These are phyloP conservation scores for Lentinula detonsa DNA, from an alignment of 768 basidiomycete species.

Conservation along the genomic window DNA sequence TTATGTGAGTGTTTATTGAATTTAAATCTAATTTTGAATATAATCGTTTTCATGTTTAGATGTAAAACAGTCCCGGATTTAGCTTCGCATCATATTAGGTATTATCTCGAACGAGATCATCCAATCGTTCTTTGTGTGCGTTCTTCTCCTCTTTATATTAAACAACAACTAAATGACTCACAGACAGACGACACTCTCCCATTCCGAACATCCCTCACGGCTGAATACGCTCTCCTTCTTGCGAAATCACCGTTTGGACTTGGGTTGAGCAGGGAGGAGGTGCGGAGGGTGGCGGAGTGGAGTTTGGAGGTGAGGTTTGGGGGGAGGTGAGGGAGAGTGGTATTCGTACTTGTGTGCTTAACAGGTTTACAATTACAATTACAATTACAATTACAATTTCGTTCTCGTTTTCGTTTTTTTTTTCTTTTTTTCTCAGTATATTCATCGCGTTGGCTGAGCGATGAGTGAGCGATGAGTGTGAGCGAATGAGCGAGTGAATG, in stretches of 20 bases:
- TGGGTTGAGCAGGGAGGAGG: constrained; percentile 54
- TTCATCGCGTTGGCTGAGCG: too few relatives aligned
- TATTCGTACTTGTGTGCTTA: too few relatives aligned
- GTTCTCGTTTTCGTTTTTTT: too few relatives aligned
- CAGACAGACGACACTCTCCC: constrained; percentile 82
- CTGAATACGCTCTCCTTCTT: constrained; percentile 75
- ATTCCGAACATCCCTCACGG: constrained; percentile 68
- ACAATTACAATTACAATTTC: too few relatives aligned
- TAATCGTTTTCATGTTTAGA: constrained; percentile 24
- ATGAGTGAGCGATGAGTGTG: too few relatives aligned
- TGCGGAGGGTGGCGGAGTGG: constrained; percentile 39
- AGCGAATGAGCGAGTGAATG: too few relatives aligned
- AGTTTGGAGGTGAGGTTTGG: too few relatives aligned
- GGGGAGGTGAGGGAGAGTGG: too few relatives aligned
- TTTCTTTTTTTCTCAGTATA: too few relatives aligned
- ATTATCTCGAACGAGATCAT: constrained; percentile 58
- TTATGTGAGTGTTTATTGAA: too few relatives aligned
- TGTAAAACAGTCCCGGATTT: constrained; percentile 63
- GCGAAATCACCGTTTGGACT: constrained; percentile 69
- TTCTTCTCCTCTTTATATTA: constrained; percentile 3
- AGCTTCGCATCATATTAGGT: constrained; percentile 67
- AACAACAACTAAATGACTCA: background rate
- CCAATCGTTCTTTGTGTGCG: constrained; percentile 76
- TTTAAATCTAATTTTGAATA: too few relatives aligned
- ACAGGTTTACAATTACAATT: too few relatives aligned